Evolutionary conservation across 2,329 filamentous ascomycete species (phyloP).

Genomic region (Magnaporthiopsis poae): DNA sequence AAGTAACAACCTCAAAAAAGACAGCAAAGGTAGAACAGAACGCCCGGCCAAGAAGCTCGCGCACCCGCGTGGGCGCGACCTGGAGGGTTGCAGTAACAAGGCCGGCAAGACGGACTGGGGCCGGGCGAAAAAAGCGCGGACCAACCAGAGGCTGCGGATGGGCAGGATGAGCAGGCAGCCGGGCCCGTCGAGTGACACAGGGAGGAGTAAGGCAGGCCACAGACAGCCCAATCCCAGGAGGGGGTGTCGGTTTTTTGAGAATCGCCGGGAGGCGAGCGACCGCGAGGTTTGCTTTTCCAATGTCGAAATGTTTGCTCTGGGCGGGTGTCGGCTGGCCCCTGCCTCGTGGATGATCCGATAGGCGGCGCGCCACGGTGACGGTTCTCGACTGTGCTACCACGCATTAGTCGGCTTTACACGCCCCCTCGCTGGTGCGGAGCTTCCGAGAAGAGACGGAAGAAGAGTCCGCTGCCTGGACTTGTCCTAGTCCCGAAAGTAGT

Average conservation of each 20-base stretch:
- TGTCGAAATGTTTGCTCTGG: not conserved
- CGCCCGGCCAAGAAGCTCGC: not conserved
- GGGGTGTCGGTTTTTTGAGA: not conserved
- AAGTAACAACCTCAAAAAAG: not conserved
- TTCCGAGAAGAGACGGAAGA: not conserved
- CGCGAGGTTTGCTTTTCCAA: not conserved
- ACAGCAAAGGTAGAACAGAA: not conserved
- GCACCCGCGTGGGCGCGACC: not conserved
- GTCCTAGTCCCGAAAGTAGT: too few relatives aligned
- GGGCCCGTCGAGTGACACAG: not conserved
- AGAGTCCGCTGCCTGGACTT: not conserved
- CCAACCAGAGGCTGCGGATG: not conserved
- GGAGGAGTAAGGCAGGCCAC: not conserved
- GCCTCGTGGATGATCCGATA: not conserved
- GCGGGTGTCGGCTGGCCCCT: not conserved
- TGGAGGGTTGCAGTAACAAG: not conserved
- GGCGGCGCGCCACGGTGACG: not conserved
- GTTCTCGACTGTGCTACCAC: not conserved
- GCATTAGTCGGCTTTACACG: not conserved
- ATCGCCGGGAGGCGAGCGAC: not conserved
- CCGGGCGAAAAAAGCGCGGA: not conserved
- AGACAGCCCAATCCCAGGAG: not conserved
- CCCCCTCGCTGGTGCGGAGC: not conserved
- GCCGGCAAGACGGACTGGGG: not conserved
- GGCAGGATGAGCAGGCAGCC: slow-evolving; percentile 4